phyloP scores from a whole-genome alignment of 345 rosid species.

The Pseudoturritis turrita region DNA sequence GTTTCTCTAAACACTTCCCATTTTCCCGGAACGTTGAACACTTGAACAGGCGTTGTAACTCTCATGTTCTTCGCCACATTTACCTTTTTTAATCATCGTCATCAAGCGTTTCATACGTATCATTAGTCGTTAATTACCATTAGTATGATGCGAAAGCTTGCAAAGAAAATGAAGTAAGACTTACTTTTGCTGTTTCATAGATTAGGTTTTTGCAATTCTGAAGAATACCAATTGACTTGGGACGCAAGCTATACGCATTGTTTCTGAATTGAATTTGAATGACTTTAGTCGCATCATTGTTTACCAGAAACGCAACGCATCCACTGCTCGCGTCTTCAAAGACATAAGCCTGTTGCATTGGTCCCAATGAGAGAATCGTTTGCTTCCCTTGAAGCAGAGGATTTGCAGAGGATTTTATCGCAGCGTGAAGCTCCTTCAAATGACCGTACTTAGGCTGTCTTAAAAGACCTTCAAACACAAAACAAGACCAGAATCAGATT shows the following conservation, averaged over 20 bases:
- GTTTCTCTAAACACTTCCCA: constrained; percentile 64
- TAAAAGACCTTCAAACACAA: constrained; percentile 46
- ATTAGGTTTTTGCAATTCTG: constrained; percentile 51
- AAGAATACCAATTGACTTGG: constrained; percentile 66
- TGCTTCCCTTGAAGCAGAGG: constrained; percentile 56
- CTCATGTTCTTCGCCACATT: constrained; percentile 40
- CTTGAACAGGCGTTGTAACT: constrained; percentile 29
- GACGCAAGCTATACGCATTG: constrained; percentile 44
- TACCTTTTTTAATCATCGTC: constrained; percentile 35
- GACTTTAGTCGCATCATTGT: constrained; percentile 32
- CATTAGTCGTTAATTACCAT: background rate
- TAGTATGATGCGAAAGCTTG: background rate
- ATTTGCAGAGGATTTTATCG: constrained; percentile 45
- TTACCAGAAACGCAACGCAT: constrained; percentile 84
- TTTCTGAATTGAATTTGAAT: constrained; percentile 44
- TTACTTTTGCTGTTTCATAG: constrained; percentile 76
- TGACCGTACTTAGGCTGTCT: constrained; percentile 92
- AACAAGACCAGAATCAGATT: background rate
- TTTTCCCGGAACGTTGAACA: constrained; percentile 16
- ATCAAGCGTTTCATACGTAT: background rate
- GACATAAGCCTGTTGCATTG: constrained; percentile 70
- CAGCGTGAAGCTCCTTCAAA: constrained; percentile 64
- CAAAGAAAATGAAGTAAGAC: background rate
- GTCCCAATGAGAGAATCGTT: constrained; percentile 54
- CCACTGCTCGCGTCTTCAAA: constrained; percentile 48